Evolutionary conservation across 75 land plant species (phyloP), one percentile per base, ranked within the genome.

Genomic region (Pinus albicaulis): DNA sequence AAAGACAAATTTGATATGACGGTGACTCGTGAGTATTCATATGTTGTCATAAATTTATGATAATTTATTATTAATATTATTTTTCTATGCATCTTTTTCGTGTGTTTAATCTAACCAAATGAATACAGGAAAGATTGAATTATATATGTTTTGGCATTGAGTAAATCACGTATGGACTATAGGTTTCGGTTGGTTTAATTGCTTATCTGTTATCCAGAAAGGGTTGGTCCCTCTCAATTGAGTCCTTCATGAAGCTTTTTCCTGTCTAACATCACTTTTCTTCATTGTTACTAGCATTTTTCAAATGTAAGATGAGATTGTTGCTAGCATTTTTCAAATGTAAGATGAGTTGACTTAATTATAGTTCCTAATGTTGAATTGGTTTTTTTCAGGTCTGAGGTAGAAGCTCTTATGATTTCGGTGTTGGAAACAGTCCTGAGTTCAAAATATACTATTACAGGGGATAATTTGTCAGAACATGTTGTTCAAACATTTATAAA

Each of bases 341-440:
- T 6, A 66, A 66, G 10, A 34, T 28, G 19, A 65, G 36, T 19
- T 20, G 31, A 65, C 36, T 4, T 5, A 31, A 65, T 31, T 3
- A 44, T 66, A 38, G 44, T 66, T 60, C 8, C 26, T 23, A 60
- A 38, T 66, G 17, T 66, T 36, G 20, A 66, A 38, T 0, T 66
- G 41, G 48, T 66, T 38, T 0, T 36, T 76, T 84, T 26, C 91
- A 91, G 97, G 88, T 76, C 84, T 48, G 94, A 93, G 81, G 57
- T 93, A 17, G 91, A 93, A 76, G 85, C 84, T 66, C 92, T 89
- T 62, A 57, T 96, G 20, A 57, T 76, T 60, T 87, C 93, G 16
- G 87, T 90, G 1, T 28, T 90, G 61, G 87, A 84, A 57, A 65
- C 85, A 66, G 66, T 96, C 44, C 87, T 92, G 77, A 55, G 82